Evolutionary conservation across 805 yeast genomes (phyloP), one percentile per base, ranked within the genome.

Genomic region (Blastobotrys mokoenaii): DNA sequence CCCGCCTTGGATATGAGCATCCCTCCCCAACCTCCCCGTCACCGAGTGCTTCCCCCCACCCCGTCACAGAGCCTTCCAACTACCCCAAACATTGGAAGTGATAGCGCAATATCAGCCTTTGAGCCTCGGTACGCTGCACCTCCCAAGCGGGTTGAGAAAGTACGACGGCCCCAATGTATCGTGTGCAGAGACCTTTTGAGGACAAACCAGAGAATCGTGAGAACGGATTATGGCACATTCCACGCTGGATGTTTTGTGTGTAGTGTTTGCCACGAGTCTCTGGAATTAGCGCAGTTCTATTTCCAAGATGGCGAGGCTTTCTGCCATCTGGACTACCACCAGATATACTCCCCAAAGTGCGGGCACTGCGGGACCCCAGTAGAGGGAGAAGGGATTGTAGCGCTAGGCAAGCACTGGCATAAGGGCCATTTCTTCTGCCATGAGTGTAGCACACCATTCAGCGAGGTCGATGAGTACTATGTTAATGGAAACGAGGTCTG

Each of bases 321-420:
- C 49, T 46, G 67, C 57, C 50, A 62, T 55, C 41, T 59, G 10
- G 66, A 62, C 39, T 62, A 57, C 40, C 65, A 62, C 32, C 57
- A 60, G 40, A 42, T 50, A 35, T 61, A 57, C 41, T 57, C 62
- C 2, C 59, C 63, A 2, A 48, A 51, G 32, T 62, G 66, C 47
- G 52, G 47, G 12, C 46, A 58, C 40, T 62, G 66, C 46, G 18
- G 48, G 7, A 57, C 59, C 8, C 57, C 64, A 11, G 58, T 62
- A 17, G 65, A 62, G 33, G 49, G 49, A 3, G 48, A 58, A 31
- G 61, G 54, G 11, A 50, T 62, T 10, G 46, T 44, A 30, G 66
- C 66, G 3, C 43, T 57, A 44, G 63, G 51, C 6, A 48, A 49
- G 31, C 46, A 55, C 9, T 62, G 52, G 52, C 66, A 62, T 44